phyloP scores from a whole-genome alignment of 768 basidiomycete species.

The Termitomyces titanicus region DNA sequence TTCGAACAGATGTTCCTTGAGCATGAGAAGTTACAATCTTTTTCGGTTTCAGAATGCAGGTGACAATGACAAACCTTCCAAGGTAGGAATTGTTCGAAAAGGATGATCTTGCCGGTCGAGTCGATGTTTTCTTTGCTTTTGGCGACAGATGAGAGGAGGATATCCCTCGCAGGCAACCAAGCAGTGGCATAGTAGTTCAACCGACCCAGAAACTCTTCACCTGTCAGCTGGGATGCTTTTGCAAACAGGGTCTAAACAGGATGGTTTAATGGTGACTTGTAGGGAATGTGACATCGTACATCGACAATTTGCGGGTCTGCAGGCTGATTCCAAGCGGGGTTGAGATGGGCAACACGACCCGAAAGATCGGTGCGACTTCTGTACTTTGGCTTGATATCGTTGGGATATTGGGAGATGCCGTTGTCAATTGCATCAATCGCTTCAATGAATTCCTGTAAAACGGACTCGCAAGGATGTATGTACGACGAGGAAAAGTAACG shows the following conservation, averaged over 20 bases:
- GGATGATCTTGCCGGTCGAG: conserved; percentile 69
- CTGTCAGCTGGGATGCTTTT: conserved; percentile 78
- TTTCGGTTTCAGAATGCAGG: not conserved
- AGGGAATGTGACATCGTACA: conserved; percentile 39
- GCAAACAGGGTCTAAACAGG: conserved; percentile 60
- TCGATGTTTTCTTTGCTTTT: conserved; percentile 57
- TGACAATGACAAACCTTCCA: conserved; percentile 68
- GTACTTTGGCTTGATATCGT: conserved; percentile 67
- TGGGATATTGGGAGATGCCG: conserved; percentile 79
- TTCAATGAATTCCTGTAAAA: conserved; percentile 81
- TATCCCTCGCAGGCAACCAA: conserved; percentile 89
- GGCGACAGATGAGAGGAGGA: conserved; percentile 60
- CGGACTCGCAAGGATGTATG: not conserved
- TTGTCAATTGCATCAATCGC: conserved; percentile 95
- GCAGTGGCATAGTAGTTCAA: conserved; percentile 82
- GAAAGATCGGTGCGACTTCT: conserved; percentile 79
- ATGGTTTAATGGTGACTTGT: not conserved
- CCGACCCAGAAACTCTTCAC: conserved; percentile 77
- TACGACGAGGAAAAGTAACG: not conserved
- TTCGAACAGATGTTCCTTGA: conserved; percentile 83
- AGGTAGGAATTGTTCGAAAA: conserved; percentile 77
- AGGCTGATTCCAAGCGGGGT: conserved; percentile 90
- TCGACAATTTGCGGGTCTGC: conserved; percentile 64
- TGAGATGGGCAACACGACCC: conserved; percentile 77
- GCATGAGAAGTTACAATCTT: not conserved